Conservation (phyloP, 106 monocot genomes). For the Posidonia australis region DNA sequence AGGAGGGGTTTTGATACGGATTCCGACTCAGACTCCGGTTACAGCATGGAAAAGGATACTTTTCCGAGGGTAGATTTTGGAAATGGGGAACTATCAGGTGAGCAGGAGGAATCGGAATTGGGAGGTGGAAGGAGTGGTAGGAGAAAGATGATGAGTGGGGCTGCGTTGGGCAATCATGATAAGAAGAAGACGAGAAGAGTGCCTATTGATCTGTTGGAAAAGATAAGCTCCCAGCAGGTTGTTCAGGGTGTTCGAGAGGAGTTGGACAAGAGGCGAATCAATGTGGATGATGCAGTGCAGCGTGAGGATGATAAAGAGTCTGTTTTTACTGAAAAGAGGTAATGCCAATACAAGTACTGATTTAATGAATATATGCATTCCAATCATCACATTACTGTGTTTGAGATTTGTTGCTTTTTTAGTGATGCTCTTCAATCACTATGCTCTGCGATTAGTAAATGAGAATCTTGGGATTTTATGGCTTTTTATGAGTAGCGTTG, state of each 20-base stretch:
- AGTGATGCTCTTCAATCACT: too few species aligned
- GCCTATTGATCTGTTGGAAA: conserved; percentile 20
- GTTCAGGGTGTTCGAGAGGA: conserved; percentile 47
- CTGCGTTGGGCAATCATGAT: conserved; percentile 58
- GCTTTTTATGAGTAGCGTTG: too few species aligned
- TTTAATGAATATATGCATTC: too few species aligned
- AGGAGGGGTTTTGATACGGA: background rate
- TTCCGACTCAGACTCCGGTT: conserved; percentile 14
- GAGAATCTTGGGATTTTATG: too few species aligned
- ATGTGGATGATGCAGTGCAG: conserved; percentile 3
- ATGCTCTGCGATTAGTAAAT: too few species aligned
- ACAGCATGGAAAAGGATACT: conserved; percentile 2
- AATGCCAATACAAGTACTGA: too few species aligned
- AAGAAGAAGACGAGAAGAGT: conserved; percentile 45
- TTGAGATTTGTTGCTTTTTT: too few species aligned
- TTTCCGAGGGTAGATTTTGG: conserved; percentile 19
- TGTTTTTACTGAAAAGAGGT: conserved; percentile 65
- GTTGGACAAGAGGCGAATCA: conserved; percentile 23
- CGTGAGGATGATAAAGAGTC: conserved; percentile 26
- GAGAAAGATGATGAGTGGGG: conserved; percentile 49
- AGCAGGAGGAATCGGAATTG: conserved; percentile 1
- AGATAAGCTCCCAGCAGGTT: conserved; percentile 12
- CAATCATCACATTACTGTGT: too few species aligned
- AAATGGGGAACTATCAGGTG: conserved; percentile 16
- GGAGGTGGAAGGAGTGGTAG: conserved; percentile 4